Base-by-base conservation (phyloP, 202 grass and related monocot genomes). In the Miscanthus sacchariflorus region DNA sequence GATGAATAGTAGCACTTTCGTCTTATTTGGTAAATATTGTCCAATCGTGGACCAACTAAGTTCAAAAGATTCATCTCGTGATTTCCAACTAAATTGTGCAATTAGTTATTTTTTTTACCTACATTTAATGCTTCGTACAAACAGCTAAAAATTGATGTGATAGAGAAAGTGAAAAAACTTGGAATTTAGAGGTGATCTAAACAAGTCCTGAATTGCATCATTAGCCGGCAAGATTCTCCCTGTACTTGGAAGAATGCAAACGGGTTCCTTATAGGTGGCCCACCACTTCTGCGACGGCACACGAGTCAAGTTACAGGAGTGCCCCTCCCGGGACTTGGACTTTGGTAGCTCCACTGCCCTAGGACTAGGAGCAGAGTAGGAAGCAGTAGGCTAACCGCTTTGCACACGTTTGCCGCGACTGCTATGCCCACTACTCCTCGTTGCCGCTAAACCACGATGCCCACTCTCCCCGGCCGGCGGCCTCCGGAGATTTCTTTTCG, bases 351-450 rank as follows among this genome's bases (percentile, higher is more conserved):
- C 65, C 65, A 72, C 75, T 48, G 81, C 38, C 77, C 70, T 80
- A 88, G 85, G 48, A 65, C 59, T 63, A 23, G 58, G 58, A 38
- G 30, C 46, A 90, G 79, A 23, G 36, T 67, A 90, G 74, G 76
- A 75, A 10, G 76, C 61, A 75, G 87, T 83, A 76, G 87, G 86
- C 78, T 83, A 85, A 78, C 78, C 75, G 87, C 87, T 23, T 70
- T 70, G 84, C 89, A 83, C 82, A 82, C 87, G 91, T 90, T 93
- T 91, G 68, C 85, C 84, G 90, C 93, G 86, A 84, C 82, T 73
- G 42, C 81, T 72, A 59, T 75, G 76, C 33, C 87, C 77, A 77
- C 81, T 54, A 63, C 75, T 66, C 14, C 44, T 45, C 66, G 15
- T 76, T 39, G 74, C 77, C 79, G 83, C 70, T 44, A 19, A 77